These are phyloP conservation scores for Carex kokanica DNA, from an alignment of 176 grass and related monocot genomes.

Conservation along the genomic window DNA sequence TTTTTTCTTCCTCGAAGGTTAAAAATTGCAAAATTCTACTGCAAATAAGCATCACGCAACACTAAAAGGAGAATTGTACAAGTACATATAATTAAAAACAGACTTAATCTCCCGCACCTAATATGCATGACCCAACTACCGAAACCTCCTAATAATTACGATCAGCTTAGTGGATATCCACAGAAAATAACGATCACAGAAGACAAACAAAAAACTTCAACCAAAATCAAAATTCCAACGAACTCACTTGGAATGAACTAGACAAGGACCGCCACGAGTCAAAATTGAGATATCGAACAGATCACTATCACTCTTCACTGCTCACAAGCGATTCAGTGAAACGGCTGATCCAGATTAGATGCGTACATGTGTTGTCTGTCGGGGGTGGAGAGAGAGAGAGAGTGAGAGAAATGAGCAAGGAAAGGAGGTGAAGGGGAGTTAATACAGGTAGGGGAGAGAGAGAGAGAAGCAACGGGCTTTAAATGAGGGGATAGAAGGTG, in stretches of 20 bases:
- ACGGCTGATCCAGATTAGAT: slow-evolving; percentile 20
- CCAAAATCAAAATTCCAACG: slow-evolving; percentile 4
- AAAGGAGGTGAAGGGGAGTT: too few relatives aligned
- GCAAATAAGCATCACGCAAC: neutral
- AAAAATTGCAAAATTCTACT: slow-evolving; percentile 18
- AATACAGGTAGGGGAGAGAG: neutral
- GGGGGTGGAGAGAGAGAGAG: neutral
- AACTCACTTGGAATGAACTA: slow-evolving; percentile 22
- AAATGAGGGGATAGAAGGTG: slow-evolving; percentile 16
- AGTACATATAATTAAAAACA: too few relatives aligned
- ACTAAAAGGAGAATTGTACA: neutral
- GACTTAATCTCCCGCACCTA: slow-evolving; percentile 2
- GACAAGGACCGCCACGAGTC: neutral
- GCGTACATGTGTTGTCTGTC: neutral
- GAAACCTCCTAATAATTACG: neutral
- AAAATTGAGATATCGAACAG: neutral
- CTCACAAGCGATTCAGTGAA: neutral
- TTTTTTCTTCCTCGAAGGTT: neutral
- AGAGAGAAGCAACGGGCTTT: slow-evolving; percentile 25
- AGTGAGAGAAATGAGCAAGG: neutral
- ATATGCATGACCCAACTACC: slow-evolving; percentile 30
- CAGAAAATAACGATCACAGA: neutral
- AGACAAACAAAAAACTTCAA: neutral
- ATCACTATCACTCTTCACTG: slow-evolving; percentile 11
- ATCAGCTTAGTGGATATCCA: neutral